Evolutionary conservation across 1,139 yeast genomes (phyloP), one percentile per base, ranked within the genome.

Genomic region (Suhomyces anneliseae): DNA sequence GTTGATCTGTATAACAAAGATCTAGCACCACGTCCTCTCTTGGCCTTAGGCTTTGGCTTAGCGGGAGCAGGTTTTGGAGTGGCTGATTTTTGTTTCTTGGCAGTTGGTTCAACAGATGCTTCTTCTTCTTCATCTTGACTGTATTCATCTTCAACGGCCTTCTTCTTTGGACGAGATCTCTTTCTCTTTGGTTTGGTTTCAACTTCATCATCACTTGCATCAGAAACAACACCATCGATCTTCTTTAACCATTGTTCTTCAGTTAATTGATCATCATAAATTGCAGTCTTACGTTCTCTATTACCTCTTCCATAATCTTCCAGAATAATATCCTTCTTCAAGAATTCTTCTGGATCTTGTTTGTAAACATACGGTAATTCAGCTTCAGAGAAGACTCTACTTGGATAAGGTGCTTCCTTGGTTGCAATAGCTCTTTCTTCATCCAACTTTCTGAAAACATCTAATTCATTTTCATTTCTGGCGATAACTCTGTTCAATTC

Each of bases 191-290:
- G 62, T 56, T 65, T 57, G 58, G 34, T 42, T 6, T 54, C 64
- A 4, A 54, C 58, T 6, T 58, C 67, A 8, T 57, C 60, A 26
- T 68, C 73, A 36, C 62, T 60, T 36, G 66, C 73, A 39, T 71
- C 78, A 2, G 76, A 70, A 2, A 67, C 61, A 11, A 72, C 64
- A 2, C 79, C 80, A 40, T 82, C 87, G 48, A 82, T 79, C 54
- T 81, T 80, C 58, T 69, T 74, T 50, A 87, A 69, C 93, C 93
- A 87, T 63, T 86, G 90, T 51, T 85, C 92, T 64, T 87, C 95
- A 4, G 90, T 80, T 56, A 86, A 66, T 50, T 84, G 80, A 59
- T 85, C 92, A 54, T 84, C 88, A 58, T 86, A 86, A 7, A 69
- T 66, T 1, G 78, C 76, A 7, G 74, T 69, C 60, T 83, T 84